Base-by-base conservation (phyloP, 2,329 filamentous ascomycete genomes). In the Alternaria ethzedia region DNA sequence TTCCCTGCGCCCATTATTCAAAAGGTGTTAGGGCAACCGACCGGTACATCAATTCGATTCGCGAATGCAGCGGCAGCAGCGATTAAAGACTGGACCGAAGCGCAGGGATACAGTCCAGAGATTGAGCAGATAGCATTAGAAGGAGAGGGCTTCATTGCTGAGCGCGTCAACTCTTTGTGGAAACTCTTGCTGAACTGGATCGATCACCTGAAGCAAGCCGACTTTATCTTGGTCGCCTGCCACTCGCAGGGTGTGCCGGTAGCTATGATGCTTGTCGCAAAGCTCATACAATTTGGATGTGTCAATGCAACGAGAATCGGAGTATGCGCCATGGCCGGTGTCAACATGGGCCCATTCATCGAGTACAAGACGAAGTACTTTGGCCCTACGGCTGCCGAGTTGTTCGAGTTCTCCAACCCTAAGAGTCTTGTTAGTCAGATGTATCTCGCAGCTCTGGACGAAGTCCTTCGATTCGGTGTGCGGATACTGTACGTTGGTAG, bases 241-340 rank as follows among this genome's bases (percentile, higher is more conserved):
- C 96, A 99, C 79, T 97, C 93, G 3, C 96, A 99, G 79, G 96
- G 96, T 21, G 96, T 98, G 0, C 96, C 96, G 0, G 96, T 99
- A 1, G 91, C 92, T 6, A 87, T 97, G 63, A 97, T 97, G 89
- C 85, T 99, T 4, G 86, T 98, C 6, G 93, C 94, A 6, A 97
- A 97, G 79, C 85, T 99, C 45, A 94, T 99, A 57, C 91, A 96
- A 57, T 89, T 97, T 63, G 94, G 94, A 2, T 92, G 96, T 69
- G 87, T 98, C 28, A 90, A 89, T 13, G 87, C 87, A 13, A 65
- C 70, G 1, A 90, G 89, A 56, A 90, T 99, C 49, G 94, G 95
- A 3, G 87, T 99, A 11, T 97, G 96, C 75, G 94, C 85, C 71
- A 90, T 91, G 90, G 95, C 96, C 5, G 96, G 96, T 13, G 94